Evolutionary conservation across 257 asterid species (phyloP).

Genomic region (Nicotiana undulata): DNA sequence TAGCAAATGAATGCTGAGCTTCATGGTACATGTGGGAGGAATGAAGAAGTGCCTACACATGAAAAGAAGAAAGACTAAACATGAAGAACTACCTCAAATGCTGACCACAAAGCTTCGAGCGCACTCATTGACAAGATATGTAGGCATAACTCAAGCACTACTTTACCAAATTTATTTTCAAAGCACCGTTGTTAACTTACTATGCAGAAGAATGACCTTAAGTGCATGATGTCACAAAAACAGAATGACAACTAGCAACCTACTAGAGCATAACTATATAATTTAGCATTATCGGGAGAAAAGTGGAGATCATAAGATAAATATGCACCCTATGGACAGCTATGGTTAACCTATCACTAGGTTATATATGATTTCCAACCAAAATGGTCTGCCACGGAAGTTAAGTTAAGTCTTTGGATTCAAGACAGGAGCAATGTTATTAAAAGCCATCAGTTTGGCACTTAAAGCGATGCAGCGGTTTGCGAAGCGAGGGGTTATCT

Average conservation of each 20-base stretch:
- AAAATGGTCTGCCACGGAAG: neutral
- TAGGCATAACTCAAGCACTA: neutral
- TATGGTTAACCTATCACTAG: neutral
- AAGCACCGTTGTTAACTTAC: neutral
- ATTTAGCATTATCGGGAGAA: neutral
- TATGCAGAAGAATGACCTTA: neutral
- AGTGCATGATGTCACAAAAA: neutral
- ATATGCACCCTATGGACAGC: neutral
- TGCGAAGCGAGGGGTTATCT: no score
- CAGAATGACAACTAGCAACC: neutral
- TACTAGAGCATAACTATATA: neutral
- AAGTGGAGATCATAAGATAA: neutral
- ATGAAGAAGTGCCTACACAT: conserved; percentile 82
- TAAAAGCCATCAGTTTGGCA: no score
- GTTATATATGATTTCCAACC: neutral
- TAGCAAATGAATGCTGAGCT: conserved; percentile 80
- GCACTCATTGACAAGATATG: neutral
- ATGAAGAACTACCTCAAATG: neutral
- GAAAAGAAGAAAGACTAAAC: neutral
- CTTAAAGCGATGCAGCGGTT: no score
- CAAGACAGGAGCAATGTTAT: neutral
- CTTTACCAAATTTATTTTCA: neutral
- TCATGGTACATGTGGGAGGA: conserved; percentile 98
- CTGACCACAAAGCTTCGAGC: neutral
- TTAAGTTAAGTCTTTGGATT: neutral